Evolutionary conservation across 768 basidiomycete species (phyloP), one percentile per base, ranked within the genome.

Genomic region (Lepiota venenata): DNA sequence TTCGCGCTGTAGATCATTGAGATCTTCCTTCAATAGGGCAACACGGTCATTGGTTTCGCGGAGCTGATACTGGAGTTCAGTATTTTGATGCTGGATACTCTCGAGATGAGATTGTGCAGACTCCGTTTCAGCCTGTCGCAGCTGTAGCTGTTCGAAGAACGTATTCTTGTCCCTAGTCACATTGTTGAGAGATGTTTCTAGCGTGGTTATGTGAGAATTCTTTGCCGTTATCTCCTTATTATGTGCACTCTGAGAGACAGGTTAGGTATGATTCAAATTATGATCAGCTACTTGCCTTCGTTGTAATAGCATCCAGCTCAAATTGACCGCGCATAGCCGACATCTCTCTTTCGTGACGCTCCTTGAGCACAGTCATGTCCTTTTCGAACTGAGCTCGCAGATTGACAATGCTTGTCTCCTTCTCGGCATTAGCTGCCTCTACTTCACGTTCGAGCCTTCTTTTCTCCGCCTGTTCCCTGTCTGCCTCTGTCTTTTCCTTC

Each of bases 41-140:
- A 84, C 69, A 2, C 88, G 85, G 46, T 96, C 93, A 36, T 81
- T 79, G 0, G 83, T 69, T 69, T 98, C 94, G 37, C 87, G 84
- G 0, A 95, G 72, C 63, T 94, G 93, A 68, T 88, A 95, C 61
- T 92, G 84, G 27, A 91, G 73, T 64, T 99, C 97, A 2, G 85
- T 83, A 44, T 85, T 87, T 62, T 90, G 87, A 45, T 84, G 84
- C 60, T 89, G 83, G 16, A 93, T 69, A 1, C 80, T 79, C 60
- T 93, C 91, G 2, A 87, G 74, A 58, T 89, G 85, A 4, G 81
- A 82, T 58, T 87, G 85, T 4, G 85, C 82, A 1, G 90, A 88
- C 69, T 99, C 97, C 10, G 89, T 69, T 63, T 98, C 95, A 14
- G 91, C 94, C 66, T 96, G 93, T 27, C 91, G 86, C 44, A 88